Base-by-base conservation (phyloP, 192 early-diverging fungal genomes). In the Glomus cerebriforme region DNA sequence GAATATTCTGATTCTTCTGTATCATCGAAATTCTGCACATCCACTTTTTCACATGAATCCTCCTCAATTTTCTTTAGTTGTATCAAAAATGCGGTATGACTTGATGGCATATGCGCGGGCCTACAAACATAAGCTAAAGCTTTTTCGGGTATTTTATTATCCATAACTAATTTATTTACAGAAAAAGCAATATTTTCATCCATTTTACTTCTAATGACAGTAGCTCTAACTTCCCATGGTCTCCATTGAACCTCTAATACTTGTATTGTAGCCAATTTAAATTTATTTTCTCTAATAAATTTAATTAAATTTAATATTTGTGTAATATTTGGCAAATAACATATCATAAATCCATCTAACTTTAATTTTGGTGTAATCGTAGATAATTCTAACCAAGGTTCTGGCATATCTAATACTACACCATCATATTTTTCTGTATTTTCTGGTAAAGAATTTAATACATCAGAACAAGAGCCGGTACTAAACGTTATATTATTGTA, bases 241-340 rank as follows among this genome's bases (percentile, higher is more conserved):
- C 83, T 85, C 82, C 83, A 82, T 27, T 79, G 78, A 1, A 81
- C 68, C 10, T 88, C 87, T 10, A 85, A 63, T 49, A 81, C 80
- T 13, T 77, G 64, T 17, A 83, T 85, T 60, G 82, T 73, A 1
- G 76, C 83, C 12, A 88, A 32, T 1, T 68, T 82, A 15, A 79
- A 24, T 27, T 70, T 47, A 2, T 79, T 27, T 9, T 19, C 24
- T 63, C 63, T 64, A 12, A 87, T 79, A 17, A 59, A 2, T 22
- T 80, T 60, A 3, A 81, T 45, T 7, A 86, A 58, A 1, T 83
- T 60, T 27, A 88, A 72, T 6, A 88, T 83, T 73, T 88, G 87
- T 1, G 87, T 86, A 73, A 88, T 84, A 45, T 88, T 88, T n/a
- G 87, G 87, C 13, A 88, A 66, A 78, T 87, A 88, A 27, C 85